Evolutionary conservation across 1,284 basidiomycete species (phyloP).

Genomic region (Apiotrichum domesticum): DNA sequence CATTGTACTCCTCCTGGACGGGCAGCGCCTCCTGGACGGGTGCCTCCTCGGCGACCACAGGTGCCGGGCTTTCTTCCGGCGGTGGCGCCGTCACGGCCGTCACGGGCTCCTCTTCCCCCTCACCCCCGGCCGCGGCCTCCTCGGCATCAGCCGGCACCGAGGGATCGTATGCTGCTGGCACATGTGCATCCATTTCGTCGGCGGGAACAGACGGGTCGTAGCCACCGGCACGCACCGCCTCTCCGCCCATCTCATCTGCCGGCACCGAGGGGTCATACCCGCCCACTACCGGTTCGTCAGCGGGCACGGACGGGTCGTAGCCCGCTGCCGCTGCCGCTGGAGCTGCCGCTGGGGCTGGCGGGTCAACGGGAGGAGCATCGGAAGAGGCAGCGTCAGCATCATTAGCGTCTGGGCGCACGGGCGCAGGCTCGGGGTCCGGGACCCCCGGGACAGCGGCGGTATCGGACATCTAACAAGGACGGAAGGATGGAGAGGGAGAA

Average conservation of each 20-base stretch:
- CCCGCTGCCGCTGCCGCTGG: background rate
- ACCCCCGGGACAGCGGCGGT: slow-evolving; percentile 1
- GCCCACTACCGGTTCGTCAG: background rate
- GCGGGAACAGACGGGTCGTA: slow-evolving; percentile 7
- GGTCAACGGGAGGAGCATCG: background rate
- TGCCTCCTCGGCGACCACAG: no score
- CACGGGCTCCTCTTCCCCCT: background rate
- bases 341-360: background rate
- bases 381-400: background rate
- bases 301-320: slow-evolving; percentile 5
- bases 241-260: slow-evolving; percentile 2
- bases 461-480: background rate
- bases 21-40: background rate
- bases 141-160: background rate
- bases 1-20: background rate
- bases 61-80: background rate
- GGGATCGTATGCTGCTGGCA: background rate
- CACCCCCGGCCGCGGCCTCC: background rate
- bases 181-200: background rate
- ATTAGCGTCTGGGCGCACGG: background rate
- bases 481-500: background rate
- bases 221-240: background rate
- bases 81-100: background rate
- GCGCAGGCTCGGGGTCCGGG: background rate
- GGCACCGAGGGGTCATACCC: slow-evolving; percentile 7